Conservation (phyloP, 495 filamentous ascomycete genomes). For the Sabuloglossum arenarium region DNA sequence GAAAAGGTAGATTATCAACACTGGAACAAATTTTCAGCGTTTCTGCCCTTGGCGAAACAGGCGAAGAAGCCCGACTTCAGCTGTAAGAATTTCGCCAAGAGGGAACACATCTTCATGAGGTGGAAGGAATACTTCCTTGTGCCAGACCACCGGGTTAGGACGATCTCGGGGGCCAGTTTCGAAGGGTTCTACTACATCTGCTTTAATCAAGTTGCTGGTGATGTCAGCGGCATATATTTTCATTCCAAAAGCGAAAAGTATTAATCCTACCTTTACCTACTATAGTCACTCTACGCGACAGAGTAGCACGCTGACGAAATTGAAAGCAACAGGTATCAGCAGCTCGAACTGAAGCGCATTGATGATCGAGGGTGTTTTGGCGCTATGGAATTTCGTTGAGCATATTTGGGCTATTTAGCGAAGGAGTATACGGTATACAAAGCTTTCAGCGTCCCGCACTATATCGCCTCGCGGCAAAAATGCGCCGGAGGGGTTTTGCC, state of each 20-base stretch:
- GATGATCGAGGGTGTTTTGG: constrained; percentile 65
- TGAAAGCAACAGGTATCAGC: constrained; percentile 48
- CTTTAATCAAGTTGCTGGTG: constrained; percentile 79
- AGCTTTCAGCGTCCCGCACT: constrained; percentile 1
- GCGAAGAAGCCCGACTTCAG: constrained; percentile 60
- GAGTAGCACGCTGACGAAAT: constrained; percentile 1
- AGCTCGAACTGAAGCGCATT: constrained; percentile 77
- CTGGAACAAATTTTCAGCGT: constrained; percentile 79
- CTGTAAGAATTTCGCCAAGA: constrained; percentile 43
- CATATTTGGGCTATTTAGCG: neutral
- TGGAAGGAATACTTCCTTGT: constrained; percentile 99
- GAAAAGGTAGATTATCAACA: constrained; percentile 87
- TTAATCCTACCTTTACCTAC: neutral
- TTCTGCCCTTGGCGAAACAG: constrained; percentile 56
- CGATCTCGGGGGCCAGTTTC: constrained; percentile 85
- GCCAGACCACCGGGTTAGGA: constrained; percentile 76
- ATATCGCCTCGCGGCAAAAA: neutral
- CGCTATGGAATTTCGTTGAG: constrained; percentile 84
- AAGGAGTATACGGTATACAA: constrained; percentile 3
- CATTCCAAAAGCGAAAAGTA: constrained; percentile 94
- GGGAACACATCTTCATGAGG: constrained; percentile 93
- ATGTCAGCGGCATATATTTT: constrained; percentile 86
- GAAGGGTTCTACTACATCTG: constrained; percentile 99
- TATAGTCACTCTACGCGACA: neutral
- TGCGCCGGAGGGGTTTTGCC: neutral